phyloP scores from a whole-genome alignment of 2,329 filamentous ascomycete genomes.

The Truncatella angustata region DNA sequence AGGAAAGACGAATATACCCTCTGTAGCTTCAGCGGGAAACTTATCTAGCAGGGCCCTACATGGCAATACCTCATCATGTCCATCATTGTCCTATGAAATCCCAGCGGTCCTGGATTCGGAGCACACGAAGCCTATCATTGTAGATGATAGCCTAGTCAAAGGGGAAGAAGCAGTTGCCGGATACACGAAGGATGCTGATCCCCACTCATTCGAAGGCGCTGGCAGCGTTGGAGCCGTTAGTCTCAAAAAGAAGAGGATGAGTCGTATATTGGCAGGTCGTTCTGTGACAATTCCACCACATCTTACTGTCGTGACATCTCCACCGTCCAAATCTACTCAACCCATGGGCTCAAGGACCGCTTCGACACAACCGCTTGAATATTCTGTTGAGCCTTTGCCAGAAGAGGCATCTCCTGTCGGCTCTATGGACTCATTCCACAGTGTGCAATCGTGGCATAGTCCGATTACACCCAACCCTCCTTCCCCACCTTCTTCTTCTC shows the following conservation, averaged over 20 bases:
- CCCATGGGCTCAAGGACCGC: conserved; percentile 16
- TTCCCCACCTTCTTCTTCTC: conserved; percentile 42
- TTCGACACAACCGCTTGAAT: conserved; percentile 12
- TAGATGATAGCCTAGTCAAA: not conserved
- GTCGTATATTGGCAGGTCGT: conserved; percentile 30
- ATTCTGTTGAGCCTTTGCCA: conserved; percentile 19
- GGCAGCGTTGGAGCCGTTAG: conserved; percentile 24
- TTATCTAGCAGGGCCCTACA: no score
- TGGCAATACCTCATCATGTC: no score
- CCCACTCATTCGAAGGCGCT: conserved; percentile 26
- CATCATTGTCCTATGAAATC: no score
- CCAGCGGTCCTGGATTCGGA: no score
- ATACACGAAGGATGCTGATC: conserved; percentile 14
- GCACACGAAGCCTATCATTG: not conserved
- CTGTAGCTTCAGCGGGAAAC: no score
- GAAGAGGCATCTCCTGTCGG: conserved; percentile 42
- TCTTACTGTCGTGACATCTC: conserved; percentile 39
- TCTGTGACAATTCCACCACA: conserved; percentile 38
- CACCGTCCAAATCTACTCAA: conserved; percentile 32
- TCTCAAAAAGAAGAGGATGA: conserved; percentile 26
- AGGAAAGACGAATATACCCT: no score
- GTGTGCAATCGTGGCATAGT: conserved; percentile 51
- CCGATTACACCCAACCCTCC: conserved; percentile 40
- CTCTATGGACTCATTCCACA: conserved; percentile 54
- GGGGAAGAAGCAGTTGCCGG: not conserved